Percentiles rank a stretch among this genome's conserved stretches.
Conservation (phyloP, 129 eudicot species). For the Ambrosia trifida region DNA sequence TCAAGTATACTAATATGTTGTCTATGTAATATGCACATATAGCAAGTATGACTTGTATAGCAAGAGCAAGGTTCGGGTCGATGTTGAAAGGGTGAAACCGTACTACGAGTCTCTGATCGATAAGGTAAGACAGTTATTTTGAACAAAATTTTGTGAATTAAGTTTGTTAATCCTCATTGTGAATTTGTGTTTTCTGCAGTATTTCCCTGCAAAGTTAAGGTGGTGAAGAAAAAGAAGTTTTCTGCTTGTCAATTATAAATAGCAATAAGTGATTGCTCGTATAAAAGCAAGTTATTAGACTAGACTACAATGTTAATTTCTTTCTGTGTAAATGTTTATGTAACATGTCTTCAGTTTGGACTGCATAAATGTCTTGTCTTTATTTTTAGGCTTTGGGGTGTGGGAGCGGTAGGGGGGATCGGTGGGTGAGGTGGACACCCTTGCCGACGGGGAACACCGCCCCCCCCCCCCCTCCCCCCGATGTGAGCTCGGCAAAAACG, state of each 20-base stretch:
- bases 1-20: not conserved
- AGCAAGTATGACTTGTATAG: conserved; percentile 86
- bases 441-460: too few species aligned
- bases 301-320: conserved; percentile 9
- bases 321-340: not conserved
- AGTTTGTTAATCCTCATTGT: not conserved
- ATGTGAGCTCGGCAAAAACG: too few species aligned
- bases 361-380: not conserved
- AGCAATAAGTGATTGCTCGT: conserved; percentile 18
- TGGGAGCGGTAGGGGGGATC: too few species aligned
- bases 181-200: conserved; percentile 39
- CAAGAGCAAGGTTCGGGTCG: conserved; percentile 79
- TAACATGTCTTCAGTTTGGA: not conserved
- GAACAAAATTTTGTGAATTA: not conserved
- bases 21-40: not conserved
- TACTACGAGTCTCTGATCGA: conserved; percentile 75
- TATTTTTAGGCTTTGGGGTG: too few species aligned
- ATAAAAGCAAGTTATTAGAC: not conserved
- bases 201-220: conserved; percentile 58
- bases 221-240: conserved; percentile 48
- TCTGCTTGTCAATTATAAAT: not conserved
- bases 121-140: conserved; percentile 46
- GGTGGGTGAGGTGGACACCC: too few species aligned
- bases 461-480: too few species aligned
- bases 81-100: conserved; percentile 76